Base-by-base conservation (phyloP, 192 early-diverging fungal species). In the Glomus cerebriforme region DNA sequence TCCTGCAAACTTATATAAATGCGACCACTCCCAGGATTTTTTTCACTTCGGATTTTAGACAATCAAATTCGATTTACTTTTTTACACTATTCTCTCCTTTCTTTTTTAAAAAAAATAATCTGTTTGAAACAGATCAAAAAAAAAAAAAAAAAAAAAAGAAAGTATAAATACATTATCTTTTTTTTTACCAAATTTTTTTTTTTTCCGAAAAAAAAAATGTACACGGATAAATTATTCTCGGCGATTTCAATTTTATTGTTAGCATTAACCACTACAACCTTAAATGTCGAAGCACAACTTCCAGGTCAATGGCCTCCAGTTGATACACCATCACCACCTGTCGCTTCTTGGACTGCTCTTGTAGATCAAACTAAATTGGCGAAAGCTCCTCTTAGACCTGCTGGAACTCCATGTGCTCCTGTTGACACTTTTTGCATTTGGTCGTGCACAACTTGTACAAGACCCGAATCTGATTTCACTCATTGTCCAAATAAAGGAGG, bases 401-500 rank as follows among this genome's bases (percentile, higher is more conserved):
- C 7, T 47, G 39, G 63, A 43, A 15, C n/a, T 27, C 54, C 47
- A 26, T 60, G 39, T 70, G 60, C 13, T 4, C 32, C 70, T 27
- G 17, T 3, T 58, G 35, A 34, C 15, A 15, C 45, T 13, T 74
- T 17, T 58, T 75, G 63, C 45, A 24, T 19, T 17, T 68, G 62
- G 59, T 29, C 39, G 17, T 72, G 69, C 39, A 26, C 12, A n/a
- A 10, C 29, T 59, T 72, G 66, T 71, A 0, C 12, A 7, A 64
- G 26, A 62, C 2, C 27, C 2, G 43, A 59, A 2, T 10, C 22
- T 49, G 78, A 79, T 62, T 17, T 69, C 26, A 10, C 0, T 8
- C 32, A 19, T 45, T 77, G 75, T 67, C 77, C 77, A 0, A 26
- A 49, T 12, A 27, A 68, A 68, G 29, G 22, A 15, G 45, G 73